Percentiles rank a stretch among this genome's conserved stretches.
Evolutionary conservation across 495 filamentous ascomycete species (phyloP).

Genomic region (Penicillium paxilli): DNA sequence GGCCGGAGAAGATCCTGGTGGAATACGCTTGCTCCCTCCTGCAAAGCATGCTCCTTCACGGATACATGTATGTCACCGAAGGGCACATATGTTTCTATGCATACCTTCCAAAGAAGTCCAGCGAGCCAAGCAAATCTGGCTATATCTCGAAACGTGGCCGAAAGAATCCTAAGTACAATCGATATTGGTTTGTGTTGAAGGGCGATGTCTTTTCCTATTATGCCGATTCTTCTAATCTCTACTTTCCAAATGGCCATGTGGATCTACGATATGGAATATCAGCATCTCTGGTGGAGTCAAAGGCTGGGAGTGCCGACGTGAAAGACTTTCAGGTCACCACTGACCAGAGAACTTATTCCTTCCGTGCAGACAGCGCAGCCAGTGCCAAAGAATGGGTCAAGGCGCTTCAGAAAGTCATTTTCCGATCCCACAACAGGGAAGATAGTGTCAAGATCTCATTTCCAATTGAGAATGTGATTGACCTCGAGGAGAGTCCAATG

Average conservation of each 20-base stretch:
- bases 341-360: constrained; percentile 79
- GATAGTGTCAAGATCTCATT: constrained; percentile 96
- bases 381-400: constrained; percentile 99
- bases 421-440: constrained; percentile 92
- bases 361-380: constrained; percentile 82
- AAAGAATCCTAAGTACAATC: constrained; percentile 83
- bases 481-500: constrained; percentile 89
- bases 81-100: constrained; percentile 97
- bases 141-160: constrained; percentile 87
- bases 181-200: constrained; percentile 96
- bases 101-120: constrained; percentile 87
- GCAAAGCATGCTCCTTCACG: constrained; percentile 88
- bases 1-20: constrained; percentile 78
- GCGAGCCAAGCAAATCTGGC: constrained; percentile 81
- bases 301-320: constrained; percentile 68
- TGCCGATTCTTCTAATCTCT: constrained; percentile 76
- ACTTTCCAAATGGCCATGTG: constrained; percentile 90
- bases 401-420: constrained; percentile 89
- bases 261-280: constrained; percentile 92
- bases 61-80: constrained; percentile 95
- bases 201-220: constrained; percentile 97
- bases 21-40: constrained; percentile 96
- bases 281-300: constrained; percentile 65
- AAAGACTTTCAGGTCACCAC: constrained; percentile 79
- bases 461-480: constrained; percentile 84